phyloP scores from a whole-genome alignment of 202 grass and related monocot genomes.

The Carex arenaria region DNA sequence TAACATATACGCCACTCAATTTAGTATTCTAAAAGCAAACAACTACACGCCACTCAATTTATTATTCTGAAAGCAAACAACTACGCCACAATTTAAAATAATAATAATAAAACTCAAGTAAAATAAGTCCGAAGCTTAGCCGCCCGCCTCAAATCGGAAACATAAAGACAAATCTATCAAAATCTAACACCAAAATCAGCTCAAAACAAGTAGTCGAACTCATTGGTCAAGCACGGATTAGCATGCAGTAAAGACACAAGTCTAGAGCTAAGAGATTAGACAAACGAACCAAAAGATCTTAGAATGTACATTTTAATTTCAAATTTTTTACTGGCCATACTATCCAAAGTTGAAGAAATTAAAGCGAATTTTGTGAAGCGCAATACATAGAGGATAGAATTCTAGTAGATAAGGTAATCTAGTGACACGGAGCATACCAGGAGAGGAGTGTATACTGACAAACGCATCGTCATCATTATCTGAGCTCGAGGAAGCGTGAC shows the following conservation, averaged over 20 bases:
- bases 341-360: neutral
- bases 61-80: neutral
- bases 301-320: neutral
- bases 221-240: neutral
- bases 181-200: neutral
- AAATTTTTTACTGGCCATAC: neutral
- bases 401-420: slow-evolving; percentile 14
- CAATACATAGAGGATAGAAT: neutral
- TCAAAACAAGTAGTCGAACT: neutral
- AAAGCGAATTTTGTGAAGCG: neutral
- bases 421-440: slow-evolving; percentile 41
- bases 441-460: slow-evolving; percentile 73
- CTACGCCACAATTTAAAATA: neutral
- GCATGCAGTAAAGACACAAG: neutral
- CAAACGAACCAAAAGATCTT: neutral
- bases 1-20: neutral
- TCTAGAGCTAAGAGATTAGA: neutral
- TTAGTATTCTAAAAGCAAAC: neutral
- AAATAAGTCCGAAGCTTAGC: neutral
- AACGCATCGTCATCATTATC: slow-evolving; percentile 60
- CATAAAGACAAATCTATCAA: neutral
- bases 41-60: neutral
- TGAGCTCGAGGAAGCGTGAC: slow-evolving; percentile 32
- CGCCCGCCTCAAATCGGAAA: neutral
- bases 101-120: neutral